These are phyloP conservation scores for Ceratocystis colombiana DNA, from an alignment of 2,329 filamentous ascomycete genomes.

Conservation along the genomic window DNA sequence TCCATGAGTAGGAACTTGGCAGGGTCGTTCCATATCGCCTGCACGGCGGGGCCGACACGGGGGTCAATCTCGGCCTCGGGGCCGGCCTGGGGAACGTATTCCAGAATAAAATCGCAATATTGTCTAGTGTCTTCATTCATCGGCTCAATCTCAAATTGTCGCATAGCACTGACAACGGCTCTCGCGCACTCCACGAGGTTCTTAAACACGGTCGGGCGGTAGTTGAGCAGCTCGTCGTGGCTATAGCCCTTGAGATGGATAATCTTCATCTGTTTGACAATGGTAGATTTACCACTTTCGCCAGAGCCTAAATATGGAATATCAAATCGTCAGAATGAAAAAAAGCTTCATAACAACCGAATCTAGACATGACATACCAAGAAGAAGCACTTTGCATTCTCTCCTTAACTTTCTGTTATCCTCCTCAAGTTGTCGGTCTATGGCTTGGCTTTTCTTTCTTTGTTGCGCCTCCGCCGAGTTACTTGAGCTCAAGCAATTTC, in stretches of 20 bases:
- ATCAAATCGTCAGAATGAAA: not conserved
- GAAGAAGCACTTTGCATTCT: constrained; percentile 96
- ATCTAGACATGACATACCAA: constrained; percentile 55
- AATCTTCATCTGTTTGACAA: constrained; percentile 99
- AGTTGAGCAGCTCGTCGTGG: constrained; percentile 83
- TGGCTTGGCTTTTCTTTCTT: constrained; percentile 93
- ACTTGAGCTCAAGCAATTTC: constrained; percentile 81
- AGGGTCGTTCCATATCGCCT: constrained; percentile 82
- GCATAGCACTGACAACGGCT: constrained; percentile 81
- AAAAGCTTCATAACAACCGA: no score
- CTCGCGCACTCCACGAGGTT: constrained; percentile 96
- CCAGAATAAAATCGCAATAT: constrained; percentile 67
- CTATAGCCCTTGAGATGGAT: constrained; percentile 98
- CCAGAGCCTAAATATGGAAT: constrained; percentile 60
- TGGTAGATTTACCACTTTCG: constrained; percentile 97
- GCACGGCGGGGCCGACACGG: constrained; percentile 71
- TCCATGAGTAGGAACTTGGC: constrained; percentile 75
- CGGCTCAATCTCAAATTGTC: constrained; percentile 79
- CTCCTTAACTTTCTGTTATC: constrained; percentile 83
- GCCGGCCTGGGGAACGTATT: constrained; percentile 84
- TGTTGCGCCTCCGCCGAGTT: constrained; percentile 71
- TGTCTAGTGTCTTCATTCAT: constrained; percentile 60
- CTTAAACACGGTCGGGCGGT: constrained; percentile 95
- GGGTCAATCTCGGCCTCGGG: constrained; percentile 75
- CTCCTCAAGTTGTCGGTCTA: constrained; percentile 87